Evolutionary conservation across 1,139 yeast species (phyloP), one percentile per base, ranked within the genome.

Genomic region (Meyerozyma carpophila): DNA sequence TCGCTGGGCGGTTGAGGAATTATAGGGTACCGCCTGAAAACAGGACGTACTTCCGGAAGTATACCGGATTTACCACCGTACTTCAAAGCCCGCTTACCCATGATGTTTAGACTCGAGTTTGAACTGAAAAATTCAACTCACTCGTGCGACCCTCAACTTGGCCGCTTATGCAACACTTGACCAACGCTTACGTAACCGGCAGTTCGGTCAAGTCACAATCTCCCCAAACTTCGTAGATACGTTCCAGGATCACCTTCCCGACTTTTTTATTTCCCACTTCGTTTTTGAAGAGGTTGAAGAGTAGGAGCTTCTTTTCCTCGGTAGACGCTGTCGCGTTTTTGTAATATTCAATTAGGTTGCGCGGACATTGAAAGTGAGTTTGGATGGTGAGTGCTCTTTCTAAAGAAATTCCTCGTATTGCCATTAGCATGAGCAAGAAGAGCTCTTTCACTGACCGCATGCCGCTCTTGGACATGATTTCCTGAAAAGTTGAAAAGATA

Each of bases 331-430:
- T 21, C 11, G 25, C 5, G 3, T 18, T 20, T 14, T 32, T 25
- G 49, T 57, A 70, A 42, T 48, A 70, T 25, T 68, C 68, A 4
- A 80, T 54, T 18, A 89, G 66, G 21, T 53, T 56, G 32, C 65
- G 63, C 0, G 96, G 95, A 0, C 95, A 87, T 6, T 77, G 75
- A 53, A 74, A 89, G 38, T 70, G 59, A 40, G 62, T 68, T 60
- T 91, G 98, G 8, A 94, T 81, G 4, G 81, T 79, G 9, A 81
- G 59, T 0, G 98, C 98, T 58, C 86, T 88, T 49, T 91, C 97
- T 37, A 89, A 65, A 0, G 96, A 81, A 1, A 93, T 72, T 0
- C 98, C 98, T 47, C 79, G 75, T 2, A 85, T 75, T 1, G 91
- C 75, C 85, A 90, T 80, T 24, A 94, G 70, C 84, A 89, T 82